Evolutionary conservation across 1,284 basidiomycete species (phyloP).

Genomic region (Schizopora paradoxa): DNA sequence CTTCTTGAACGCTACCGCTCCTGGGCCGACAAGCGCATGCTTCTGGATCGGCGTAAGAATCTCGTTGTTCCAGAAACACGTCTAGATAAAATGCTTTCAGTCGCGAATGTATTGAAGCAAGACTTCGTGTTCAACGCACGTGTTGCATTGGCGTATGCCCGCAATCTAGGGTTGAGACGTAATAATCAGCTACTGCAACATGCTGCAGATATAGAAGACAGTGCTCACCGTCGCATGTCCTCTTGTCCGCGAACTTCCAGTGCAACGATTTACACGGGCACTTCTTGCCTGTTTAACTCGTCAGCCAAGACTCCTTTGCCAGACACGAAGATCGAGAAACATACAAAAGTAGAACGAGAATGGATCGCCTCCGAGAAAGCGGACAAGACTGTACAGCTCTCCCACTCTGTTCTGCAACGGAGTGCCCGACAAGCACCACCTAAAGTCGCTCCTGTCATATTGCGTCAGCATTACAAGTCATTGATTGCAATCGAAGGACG

Average conservation of each 20-base stretch:
- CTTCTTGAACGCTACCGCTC: slow-evolving; percentile 83
- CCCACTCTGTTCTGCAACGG: slow-evolving; percentile 95
- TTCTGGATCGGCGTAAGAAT: slow-evolving; percentile 94
- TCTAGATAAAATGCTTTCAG: slow-evolving; percentile 36
- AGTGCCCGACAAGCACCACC: slow-evolving; percentile 99
- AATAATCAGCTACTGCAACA: neutral
- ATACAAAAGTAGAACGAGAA: slow-evolving; percentile 91
- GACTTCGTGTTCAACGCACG: slow-evolving; percentile 38
- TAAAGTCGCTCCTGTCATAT: slow-evolving; percentile 50
- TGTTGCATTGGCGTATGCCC: slow-evolving; percentile 95
- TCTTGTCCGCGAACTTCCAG: slow-evolving; percentile 84
- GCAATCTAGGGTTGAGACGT: slow-evolving; percentile 50
- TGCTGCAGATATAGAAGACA: neutral
- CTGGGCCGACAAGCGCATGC: slow-evolving; percentile 67
- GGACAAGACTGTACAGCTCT: slow-evolving; percentile 93
- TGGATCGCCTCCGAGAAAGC: slow-evolving; percentile 88
- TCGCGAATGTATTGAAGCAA: slow-evolving; percentile 2
- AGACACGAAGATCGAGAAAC: slow-evolving; percentile 25
- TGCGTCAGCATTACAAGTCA: neutral
- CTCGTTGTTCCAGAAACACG: slow-evolving; percentile 89
- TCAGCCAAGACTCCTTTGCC: slow-evolving; percentile 24
- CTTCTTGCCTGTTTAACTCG: slow-evolving; percentile 52
- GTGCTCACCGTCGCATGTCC: slow-evolving; percentile 77
- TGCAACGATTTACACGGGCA: slow-evolving; percentile 88
- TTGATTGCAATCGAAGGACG: neutral